Conservation (phyloP, 2,329 filamentous ascomycete species). For the Xylariaceae sp. region DNA sequence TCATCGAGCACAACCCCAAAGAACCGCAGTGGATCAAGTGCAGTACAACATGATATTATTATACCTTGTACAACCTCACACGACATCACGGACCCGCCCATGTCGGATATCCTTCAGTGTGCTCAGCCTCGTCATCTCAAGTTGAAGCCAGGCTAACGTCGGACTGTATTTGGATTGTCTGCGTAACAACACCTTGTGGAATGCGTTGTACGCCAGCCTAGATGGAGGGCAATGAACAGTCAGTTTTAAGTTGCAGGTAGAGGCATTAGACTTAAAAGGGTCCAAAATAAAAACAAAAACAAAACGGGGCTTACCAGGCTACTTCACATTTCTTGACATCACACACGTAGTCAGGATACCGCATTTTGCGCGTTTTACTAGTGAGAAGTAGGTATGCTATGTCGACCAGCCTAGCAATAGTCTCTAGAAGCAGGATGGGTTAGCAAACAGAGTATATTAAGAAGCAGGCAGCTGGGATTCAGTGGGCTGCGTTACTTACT, state of each 20-base stretch:
- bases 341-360: constrained; percentile 53
- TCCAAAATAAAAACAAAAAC: not conserved
- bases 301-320: constrained; percentile 48
- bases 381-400: constrained; percentile 63
- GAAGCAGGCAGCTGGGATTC: not conserved
- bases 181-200: constrained; percentile 60
- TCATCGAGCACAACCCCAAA: too few species aligned
- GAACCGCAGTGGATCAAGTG: not conserved
- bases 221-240: constrained; percentile 11
- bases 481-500: constrained; percentile 49
- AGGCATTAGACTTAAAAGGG: too few species aligned
- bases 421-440: constrained; percentile 42
- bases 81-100: constrained; percentile 20
- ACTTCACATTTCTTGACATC: constrained; percentile 58
- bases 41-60: too few species aligned
- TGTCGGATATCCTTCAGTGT: constrained; percentile 30
- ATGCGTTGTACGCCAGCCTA: constrained; percentile 70
- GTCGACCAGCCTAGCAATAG: constrained; percentile 62
- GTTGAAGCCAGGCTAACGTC: constrained; percentile 66
- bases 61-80: constrained; percentile 3
- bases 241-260: not conserved
- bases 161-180: constrained; percentile 67
- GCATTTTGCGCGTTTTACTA: constrained; percentile 43
- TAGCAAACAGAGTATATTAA: not conserved
- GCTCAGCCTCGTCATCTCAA: constrained; percentile 39